Percentiles rank a stretch among this genome's conserved stretches.
Conservation (phyloP, 768 basidiomycete species). For the Psilocybe tampanensis region DNA sequence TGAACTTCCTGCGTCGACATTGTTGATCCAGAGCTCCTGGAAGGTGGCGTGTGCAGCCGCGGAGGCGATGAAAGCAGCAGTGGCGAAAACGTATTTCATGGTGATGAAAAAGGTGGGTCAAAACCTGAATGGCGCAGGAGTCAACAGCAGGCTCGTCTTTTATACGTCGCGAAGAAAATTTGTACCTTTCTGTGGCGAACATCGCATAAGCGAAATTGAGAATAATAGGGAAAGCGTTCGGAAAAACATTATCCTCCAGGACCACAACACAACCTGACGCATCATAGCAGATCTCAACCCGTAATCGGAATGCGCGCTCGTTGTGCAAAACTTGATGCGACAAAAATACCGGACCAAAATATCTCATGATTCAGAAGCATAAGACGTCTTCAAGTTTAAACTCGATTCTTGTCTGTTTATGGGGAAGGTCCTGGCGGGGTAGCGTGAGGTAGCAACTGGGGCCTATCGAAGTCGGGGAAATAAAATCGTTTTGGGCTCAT, state of each 20-base stretch:
- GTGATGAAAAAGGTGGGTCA: too few relatives aligned
- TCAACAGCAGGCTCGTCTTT: not conserved
- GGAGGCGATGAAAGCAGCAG: too few relatives aligned
- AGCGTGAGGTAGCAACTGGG: not conserved
- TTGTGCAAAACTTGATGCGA: not conserved
- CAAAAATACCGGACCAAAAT: not conserved
- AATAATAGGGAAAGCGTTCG: not conserved
- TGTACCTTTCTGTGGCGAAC: not conserved
- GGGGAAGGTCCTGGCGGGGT: not conserved
- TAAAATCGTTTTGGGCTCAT: not conserved
- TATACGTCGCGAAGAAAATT: not conserved
- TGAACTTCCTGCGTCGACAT: too few relatives aligned
- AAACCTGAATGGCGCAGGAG: too few relatives aligned
- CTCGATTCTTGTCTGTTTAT: not conserved
- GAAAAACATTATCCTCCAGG: not conserved
- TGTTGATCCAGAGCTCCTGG: too few relatives aligned
- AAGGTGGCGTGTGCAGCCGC: too few relatives aligned
- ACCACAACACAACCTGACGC: not conserved
- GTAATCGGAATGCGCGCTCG: not conserved
- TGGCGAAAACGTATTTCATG: too few relatives aligned
- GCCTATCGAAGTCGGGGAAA: conserved; percentile 3
- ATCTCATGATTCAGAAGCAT: not conserved
- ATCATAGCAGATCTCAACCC: too few relatives aligned
- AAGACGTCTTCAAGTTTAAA: not conserved
- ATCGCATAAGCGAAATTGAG: not conserved